Percentiles rank a stretch among this genome's conserved stretches.
Evolutionary conservation across 768 basidiomycete genomes (phyloP).

Genomic region (Crepidotus variabilis): DNA sequence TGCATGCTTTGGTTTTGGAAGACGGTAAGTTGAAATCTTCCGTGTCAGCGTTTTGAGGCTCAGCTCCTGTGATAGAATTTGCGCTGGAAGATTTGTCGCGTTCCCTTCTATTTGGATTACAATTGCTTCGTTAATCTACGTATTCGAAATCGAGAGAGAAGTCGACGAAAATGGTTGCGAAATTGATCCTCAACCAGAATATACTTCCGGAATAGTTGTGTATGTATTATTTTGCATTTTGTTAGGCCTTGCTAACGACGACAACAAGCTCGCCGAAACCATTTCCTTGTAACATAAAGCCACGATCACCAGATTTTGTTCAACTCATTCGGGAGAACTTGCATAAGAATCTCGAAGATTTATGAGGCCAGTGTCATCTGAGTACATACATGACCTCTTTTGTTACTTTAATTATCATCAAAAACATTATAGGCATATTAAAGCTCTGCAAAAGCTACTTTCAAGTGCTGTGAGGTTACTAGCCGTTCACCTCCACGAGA

Average conservation of each 20-base stretch:
- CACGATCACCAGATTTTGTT: conserved; percentile 16
- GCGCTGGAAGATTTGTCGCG: not conserved
- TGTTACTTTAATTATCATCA: too few species aligned
- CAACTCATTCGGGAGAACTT: too few species aligned
- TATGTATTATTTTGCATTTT: not conserved
- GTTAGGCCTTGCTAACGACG: too few species aligned
- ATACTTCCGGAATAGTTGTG: not conserved
- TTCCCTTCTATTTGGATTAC: not conserved
- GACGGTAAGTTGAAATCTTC: not conserved
- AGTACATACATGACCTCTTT: too few species aligned
- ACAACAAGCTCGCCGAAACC: conserved; percentile 15
- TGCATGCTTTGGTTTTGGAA: conserved; percentile 29
- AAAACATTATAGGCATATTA: too few species aligned
- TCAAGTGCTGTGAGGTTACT: too few species aligned
- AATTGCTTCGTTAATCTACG: not conserved
- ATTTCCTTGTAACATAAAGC: conserved; percentile 13
- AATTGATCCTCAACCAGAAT: not conserved
- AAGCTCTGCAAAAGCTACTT: too few species aligned
- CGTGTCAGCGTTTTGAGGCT: not conserved
- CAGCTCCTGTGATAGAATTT: not conserved
- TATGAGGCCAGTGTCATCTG: too few species aligned
- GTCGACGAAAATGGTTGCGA: not conserved
- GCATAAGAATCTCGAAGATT: too few species aligned
- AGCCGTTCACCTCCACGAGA: too few species aligned
- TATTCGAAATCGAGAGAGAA: not conserved